Base-by-base conservation (phyloP, 495 filamentous ascomycete species). In the Penicillium lividum region DNA sequence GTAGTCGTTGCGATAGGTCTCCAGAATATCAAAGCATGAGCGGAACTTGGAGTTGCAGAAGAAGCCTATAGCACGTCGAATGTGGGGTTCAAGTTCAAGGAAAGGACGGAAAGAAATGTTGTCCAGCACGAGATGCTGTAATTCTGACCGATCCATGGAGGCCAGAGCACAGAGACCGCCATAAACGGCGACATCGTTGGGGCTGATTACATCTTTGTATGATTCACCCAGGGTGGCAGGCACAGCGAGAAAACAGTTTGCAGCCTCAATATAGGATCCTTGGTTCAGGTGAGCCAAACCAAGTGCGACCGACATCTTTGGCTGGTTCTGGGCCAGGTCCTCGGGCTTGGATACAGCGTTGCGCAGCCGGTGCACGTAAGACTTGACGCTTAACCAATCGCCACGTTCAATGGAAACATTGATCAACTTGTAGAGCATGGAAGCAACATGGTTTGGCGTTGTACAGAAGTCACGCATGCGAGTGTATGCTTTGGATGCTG, bases 111-210 rank as follows among this genome's bases (percentile, higher is more conserved):
- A 98, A 33, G 77, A 74, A 28, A 73, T 73, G 61, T 90, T 93
- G 16, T 93, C 91, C 0, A 98, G 84, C 8, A 98, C 90, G 18
- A 78, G 76, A 6, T 64, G 72, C 66, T 96, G 90, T 15, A 98
- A 78, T 58, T 90, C 84, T 9, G 76, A 73, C 43, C 94, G 84
- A 48, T 88, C 82, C 91, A 98, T 95, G 1, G 91, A 89, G 28
- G 93, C 93, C 18, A 98, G 84, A 2, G 94, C 92, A 58, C 92
- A 89, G 18, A 98, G 82, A 5, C 90, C 92, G 50, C 93, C 94
- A 59, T 97, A 98, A 29, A 94, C 81, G 31, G 94, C 94, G 5
- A 98, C 79, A 64, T 98, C 94, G 70, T 97, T 98, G 1, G 86
- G 79, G 16, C 86, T 89, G 46, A 91, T 77, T 8, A 96, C 79